phyloP scores from a whole-genome alignment of 495 filamentous ascomycete genomes.

The Elaphomyces granulatus region DNA sequence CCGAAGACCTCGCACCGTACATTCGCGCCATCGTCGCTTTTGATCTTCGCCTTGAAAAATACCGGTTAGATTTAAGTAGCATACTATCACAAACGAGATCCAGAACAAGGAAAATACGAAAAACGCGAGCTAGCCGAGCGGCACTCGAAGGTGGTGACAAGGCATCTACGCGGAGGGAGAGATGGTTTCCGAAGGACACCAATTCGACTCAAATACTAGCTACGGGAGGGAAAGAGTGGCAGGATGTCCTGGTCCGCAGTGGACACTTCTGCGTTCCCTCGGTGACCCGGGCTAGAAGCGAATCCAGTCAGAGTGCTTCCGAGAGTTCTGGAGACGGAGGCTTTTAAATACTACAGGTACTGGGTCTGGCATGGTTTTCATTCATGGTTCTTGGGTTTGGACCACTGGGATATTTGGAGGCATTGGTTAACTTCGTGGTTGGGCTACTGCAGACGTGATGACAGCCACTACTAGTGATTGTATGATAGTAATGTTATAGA shows the following conservation, averaged over 20 bases:
- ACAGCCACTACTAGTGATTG: too few relatives aligned
- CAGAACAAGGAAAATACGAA: constrained; percentile 49
- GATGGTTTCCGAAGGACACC: constrained; percentile 59
- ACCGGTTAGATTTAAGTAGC: constrained; percentile 46
- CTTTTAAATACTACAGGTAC: background rate
- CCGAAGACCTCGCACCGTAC: constrained; percentile 70
- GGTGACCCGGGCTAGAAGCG: background rate
- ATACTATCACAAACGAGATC: constrained; percentile 42
- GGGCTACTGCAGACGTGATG: too few relatives aligned
- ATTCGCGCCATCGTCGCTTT: constrained; percentile 65
- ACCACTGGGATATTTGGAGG: too few relatives aligned
- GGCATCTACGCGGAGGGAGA: constrained; percentile 54
- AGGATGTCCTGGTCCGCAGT: constrained; percentile 25
- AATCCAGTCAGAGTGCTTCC: constrained; percentile 2
- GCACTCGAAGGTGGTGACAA: constrained; percentile 72
- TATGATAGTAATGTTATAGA: too few relatives aligned
- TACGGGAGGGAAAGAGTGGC: constrained; percentile 56
- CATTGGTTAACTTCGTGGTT: too few relatives aligned
- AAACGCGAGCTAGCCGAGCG: constrained; percentile 63
- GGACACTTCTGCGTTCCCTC: constrained; percentile 23
- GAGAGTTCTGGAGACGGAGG: background rate
- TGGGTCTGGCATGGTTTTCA: too few relatives aligned
- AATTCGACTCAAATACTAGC: constrained; percentile 47
- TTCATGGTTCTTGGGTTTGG: too few relatives aligned
- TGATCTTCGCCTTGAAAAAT: constrained; percentile 53